These are phyloP conservation scores for Botrytis galanthina DNA, from an alignment of 2,329 filamentous ascomycete genomes.

Conservation along the genomic window DNA sequence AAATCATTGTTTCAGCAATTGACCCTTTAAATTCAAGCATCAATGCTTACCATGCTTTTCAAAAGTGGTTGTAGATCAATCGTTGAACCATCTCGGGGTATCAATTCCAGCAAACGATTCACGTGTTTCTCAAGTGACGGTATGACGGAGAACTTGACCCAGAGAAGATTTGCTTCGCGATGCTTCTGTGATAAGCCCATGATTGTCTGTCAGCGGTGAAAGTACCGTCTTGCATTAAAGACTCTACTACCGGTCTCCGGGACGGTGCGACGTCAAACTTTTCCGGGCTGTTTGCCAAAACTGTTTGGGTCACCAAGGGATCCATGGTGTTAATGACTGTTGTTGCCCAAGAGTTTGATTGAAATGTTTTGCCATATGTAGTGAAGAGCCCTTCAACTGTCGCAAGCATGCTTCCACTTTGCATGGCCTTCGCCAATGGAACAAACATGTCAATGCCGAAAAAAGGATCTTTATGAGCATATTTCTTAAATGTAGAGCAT, in stretches of 20 bases:
- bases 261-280: constrained; percentile 48
- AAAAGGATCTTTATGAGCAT: background rate
- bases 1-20: background rate
- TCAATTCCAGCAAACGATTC: constrained; percentile 51
- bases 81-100: constrained; percentile 52
- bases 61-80: constrained; percentile 62
- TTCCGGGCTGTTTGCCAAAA: constrained; percentile 53
- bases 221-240: constrained; percentile 54
- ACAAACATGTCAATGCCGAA: background rate
- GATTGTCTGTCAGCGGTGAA: constrained; percentile 50
- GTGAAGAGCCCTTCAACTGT: constrained; percentile 2
- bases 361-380: constrained; percentile 17
- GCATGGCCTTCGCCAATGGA: background rate
- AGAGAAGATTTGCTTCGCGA: constrained; percentile 54
- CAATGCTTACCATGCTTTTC: constrained; percentile 44
- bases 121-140: constrained; percentile 60
- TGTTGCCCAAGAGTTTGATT: constrained; percentile 10
- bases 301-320: constrained; percentile 53
- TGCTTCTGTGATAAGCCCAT: constrained; percentile 49
- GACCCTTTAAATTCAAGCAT: background rate
- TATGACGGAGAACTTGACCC: constrained; percentile 48
- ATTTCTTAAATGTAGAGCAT: background rate
- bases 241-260: constrained; percentile 45
- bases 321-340: constrained; percentile 43
- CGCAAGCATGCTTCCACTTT: constrained; percentile 4